phyloP scores from a whole-genome alignment of 2,329 filamentous ascomycete species.

The Sarocladium strictum region DNA sequence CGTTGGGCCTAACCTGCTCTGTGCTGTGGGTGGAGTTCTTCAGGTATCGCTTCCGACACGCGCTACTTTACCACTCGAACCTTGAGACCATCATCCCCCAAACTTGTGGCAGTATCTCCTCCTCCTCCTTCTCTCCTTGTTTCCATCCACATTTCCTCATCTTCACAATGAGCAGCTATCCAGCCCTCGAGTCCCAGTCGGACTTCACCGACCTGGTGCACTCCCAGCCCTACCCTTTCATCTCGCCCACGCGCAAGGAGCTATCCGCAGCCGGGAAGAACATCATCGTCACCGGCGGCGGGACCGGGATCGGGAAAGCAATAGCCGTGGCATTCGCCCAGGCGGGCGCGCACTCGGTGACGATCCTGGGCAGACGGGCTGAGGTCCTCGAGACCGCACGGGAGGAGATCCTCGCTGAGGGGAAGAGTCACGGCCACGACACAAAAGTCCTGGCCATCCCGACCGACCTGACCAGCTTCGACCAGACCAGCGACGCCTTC shows the following conservation, averaged over 20 bases:
- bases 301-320: constrained; percentile 56
- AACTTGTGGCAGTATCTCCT: too few relatives aligned
- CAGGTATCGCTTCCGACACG: too few relatives aligned
- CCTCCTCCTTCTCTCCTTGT: too few relatives aligned
- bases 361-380: constrained; percentile 31
- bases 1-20: too few relatives aligned
- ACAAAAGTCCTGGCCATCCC: background rate
- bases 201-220: constrained; percentile 20
- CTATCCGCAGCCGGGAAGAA: constrained; percentile 31
- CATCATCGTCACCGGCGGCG: constrained; percentile 59
- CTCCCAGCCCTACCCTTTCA: constrained; percentile 20
- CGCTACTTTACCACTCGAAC: too few relatives aligned
- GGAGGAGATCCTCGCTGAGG: constrained; percentile 17
- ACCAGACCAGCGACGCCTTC: background rate
- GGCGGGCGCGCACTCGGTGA: constrained; percentile 30
- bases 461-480: constrained; percentile 28
- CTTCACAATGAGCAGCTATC: too few relatives aligned
- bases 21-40: too few relatives aligned
- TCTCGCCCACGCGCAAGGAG: constrained; percentile 23
- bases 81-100: too few relatives aligned
- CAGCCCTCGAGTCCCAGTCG: too few relatives aligned
- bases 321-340: constrained; percentile 50
- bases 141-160: too few relatives aligned
- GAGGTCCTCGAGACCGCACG: constrained; percentile 20
- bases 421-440: background rate